These are phyloP conservation scores for Aspergillus ellipticus DNA, from an alignment of 495 filamentous ascomycete species.

Conservation along the genomic window DNA sequence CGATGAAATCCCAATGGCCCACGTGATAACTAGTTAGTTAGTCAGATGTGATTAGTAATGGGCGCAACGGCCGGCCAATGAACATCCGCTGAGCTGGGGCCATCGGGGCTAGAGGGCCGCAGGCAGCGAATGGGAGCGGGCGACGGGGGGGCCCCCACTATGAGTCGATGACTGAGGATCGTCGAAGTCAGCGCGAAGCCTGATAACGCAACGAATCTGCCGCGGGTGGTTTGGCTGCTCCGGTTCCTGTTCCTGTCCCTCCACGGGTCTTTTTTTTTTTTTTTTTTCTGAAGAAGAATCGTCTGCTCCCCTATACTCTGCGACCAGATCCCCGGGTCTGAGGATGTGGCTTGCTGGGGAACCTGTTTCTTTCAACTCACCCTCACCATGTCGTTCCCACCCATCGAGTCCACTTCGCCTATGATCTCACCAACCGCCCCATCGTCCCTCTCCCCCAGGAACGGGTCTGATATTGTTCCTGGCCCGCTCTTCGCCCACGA, in stretches of 20 bases:
- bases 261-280: not conserved
- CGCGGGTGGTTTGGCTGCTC: constrained; percentile 2
- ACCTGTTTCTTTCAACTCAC: not conserved
- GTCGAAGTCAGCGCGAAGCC: not conserved
- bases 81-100: not conserved
- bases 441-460: not conserved
- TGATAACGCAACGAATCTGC: not conserved
- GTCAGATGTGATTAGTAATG: not conserved
- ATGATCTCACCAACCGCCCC: constrained; percentile 3
- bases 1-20: not conserved
- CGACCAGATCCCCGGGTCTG: not conserved
- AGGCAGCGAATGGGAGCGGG: constrained; percentile 1
- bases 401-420: constrained; percentile 3
- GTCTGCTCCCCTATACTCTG: not conserved
- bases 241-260: constrained; percentile 1
- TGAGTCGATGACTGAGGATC: constrained; percentile 19
- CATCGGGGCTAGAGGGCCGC: not conserved
- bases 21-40: too few species aligned
- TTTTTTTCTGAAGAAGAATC: too few species aligned
- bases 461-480: constrained; percentile 17
- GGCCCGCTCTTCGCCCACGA: constrained; percentile 13
- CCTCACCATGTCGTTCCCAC: constrained; percentile 30
- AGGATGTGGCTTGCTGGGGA: constrained; percentile 12
- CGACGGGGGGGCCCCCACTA: constrained; percentile 4
- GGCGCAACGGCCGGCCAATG: not conserved